phyloP scores from a whole-genome alignment of 139 green algal species.

The Tetraselmis chui region DNA sequence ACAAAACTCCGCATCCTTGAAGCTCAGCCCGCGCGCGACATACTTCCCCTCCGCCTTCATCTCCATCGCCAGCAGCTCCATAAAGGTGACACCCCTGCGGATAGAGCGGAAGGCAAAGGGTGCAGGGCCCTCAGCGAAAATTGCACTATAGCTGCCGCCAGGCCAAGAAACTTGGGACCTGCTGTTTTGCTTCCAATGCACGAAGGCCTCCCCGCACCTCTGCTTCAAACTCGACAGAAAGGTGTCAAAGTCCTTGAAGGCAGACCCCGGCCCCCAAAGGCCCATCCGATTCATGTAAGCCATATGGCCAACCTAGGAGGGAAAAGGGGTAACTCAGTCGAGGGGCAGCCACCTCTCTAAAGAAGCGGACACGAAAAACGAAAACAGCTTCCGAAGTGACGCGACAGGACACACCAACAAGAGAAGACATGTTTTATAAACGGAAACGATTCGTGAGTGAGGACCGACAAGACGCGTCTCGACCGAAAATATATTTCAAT shows the following conservation, averaged over 20 bases:
- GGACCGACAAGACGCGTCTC: too few species aligned
- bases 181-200: too few species aligned
- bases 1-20: conserved; percentile 74
- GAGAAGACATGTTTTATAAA: too few species aligned
- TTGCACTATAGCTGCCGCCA: too few species aligned
- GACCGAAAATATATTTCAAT: too few species aligned
- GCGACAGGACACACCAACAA: too few species aligned
- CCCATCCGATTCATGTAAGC: conserved; percentile 73
- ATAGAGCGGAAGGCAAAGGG: too few species aligned
- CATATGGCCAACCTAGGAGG: conserved; percentile 60
- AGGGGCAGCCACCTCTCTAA: not conserved
- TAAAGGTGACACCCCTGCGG: conserved; percentile 32
- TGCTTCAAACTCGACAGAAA: conserved; percentile 73
- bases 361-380: too few species aligned
- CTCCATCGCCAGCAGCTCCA: conserved; percentile 72
- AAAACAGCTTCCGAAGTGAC: too few species aligned
- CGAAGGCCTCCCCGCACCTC: conserved; percentile 39
- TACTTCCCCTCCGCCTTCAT: conserved; percentile 72
- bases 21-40: conserved; percentile 68
- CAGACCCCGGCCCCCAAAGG: conserved; percentile 64
- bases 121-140: too few species aligned
- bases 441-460: too few species aligned
- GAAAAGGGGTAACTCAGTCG: not conserved
- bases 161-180: too few species aligned
- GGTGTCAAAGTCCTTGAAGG: conserved; percentile 48